A percentile compares a stretch with the other conserved stretches of the same genome.
Evolutionary conservation across 208 protist species (phyloP).

Genomic region (Acanthamoeba royreba): DNA sequence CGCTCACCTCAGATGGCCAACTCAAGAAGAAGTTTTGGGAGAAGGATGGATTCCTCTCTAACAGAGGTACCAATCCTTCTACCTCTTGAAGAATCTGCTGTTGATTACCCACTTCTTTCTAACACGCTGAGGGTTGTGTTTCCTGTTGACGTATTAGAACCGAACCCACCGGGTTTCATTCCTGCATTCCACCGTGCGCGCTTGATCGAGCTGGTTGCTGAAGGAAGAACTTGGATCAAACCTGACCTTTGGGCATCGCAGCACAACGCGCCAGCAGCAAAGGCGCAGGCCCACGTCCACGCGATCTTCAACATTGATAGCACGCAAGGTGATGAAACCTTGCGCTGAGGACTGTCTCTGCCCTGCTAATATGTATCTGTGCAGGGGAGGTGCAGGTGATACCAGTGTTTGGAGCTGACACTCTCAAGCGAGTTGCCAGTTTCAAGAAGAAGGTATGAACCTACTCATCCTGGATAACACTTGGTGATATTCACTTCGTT

Average conservation of each 20-base stretch:
- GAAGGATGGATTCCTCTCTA: neutral
- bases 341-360: neutral
- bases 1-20: neutral
- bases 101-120: neutral
- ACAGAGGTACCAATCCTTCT: neutral
- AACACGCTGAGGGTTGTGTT: neutral
- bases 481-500: neutral
- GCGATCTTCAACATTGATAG: constrained; percentile 27
- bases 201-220: neutral
- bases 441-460: constrained; percentile 45
- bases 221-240: neutral
- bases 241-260: constrained; percentile 5
- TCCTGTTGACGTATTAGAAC: neutral
- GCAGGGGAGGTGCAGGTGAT: neutral
- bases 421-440: neutral
- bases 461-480: neutral
- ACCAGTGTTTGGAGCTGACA: constrained; percentile 25
- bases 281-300: neutral
- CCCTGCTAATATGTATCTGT: neutral
- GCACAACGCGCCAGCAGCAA: constrained; percentile 3
- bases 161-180: neutral
- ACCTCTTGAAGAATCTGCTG: neutral
- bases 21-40: constrained; percentile 23
- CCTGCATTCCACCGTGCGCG: neutral
- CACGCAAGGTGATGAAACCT: no score